Percentiles rank a stretch among this genome's conserved stretches.
Evolutionary conservation across 257 asterid species (phyloP).

Genomic region (Nyctanthes arbortristis): DNA sequence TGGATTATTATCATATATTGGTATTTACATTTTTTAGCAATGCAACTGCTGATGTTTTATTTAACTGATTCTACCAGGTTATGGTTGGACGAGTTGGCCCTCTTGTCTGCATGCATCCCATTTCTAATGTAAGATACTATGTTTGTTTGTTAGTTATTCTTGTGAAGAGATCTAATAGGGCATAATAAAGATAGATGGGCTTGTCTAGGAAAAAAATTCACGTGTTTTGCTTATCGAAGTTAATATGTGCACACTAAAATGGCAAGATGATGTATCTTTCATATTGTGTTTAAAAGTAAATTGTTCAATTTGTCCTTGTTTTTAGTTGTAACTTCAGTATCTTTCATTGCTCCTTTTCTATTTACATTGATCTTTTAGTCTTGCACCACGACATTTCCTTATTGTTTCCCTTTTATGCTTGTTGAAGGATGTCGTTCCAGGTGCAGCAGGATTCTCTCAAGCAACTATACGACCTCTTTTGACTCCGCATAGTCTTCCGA

Average conservation of each 20-base stretch:
- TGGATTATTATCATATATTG: background rate
- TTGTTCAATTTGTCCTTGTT: background rate
- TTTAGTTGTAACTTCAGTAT: background rate
- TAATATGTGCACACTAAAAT: too few species aligned
- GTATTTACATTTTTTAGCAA: slow-evolving; percentile 13
- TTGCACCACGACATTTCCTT: slow-evolving; percentile 10
- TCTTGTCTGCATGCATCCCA: slow-evolving; percentile 50
- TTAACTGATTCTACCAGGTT: slow-evolving; percentile 48
- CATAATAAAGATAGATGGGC: background rate
- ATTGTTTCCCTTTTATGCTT: slow-evolving; percentile 20
- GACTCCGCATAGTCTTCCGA: slow-evolving; percentile 56
- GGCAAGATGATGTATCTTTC: background rate
- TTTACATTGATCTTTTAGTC: background rate
- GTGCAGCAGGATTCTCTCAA: slow-evolving; percentile 60
- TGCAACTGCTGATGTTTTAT: slow-evolving; percentile 17
- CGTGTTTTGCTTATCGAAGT: background rate
- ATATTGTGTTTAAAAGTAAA: slow-evolving; percentile 1
- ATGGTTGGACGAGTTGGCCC: slow-evolving; percentile 59
- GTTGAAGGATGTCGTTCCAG: slow-evolving; percentile 54
- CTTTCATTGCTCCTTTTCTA: background rate
- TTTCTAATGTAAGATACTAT: slow-evolving; percentile 58
- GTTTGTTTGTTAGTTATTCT: background rate
- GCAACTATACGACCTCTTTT: slow-evolving; percentile 51
- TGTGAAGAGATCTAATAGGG: background rate
- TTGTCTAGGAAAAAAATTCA: background rate